phyloP scores from a whole-genome alignment of 139 green algal species.

The Parachlorella kessleri region DNA sequence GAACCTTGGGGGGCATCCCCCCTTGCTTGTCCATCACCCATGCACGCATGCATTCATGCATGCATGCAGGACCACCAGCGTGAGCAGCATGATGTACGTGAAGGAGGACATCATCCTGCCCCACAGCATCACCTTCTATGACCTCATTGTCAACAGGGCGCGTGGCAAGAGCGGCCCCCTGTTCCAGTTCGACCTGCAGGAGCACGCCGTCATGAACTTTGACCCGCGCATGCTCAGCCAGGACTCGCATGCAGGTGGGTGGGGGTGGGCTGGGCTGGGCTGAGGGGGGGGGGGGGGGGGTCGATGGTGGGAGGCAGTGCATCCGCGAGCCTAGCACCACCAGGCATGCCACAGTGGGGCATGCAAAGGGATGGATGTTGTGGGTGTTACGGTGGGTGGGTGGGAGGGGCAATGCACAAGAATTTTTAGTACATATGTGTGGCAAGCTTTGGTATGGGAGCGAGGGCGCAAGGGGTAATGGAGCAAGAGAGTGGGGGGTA shows the following conservation, averaged over 20 bases:
- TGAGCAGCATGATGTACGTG: constrained; percentile 95
- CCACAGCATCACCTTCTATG: constrained; percentile 93
- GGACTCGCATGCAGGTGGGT: constrained; percentile 75
- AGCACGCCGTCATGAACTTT: constrained; percentile 83
- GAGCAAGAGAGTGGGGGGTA: too few species aligned
- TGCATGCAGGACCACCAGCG: constrained; percentile 32
- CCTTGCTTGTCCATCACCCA: neutral
- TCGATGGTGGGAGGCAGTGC: too few species aligned
- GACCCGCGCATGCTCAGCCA: constrained; percentile 87
- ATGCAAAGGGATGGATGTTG: too few species aligned
- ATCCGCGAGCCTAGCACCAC: too few species aligned
- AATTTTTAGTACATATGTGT: too few species aligned
- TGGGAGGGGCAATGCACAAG: too few species aligned
- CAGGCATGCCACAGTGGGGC: too few species aligned
- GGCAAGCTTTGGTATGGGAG: too few species aligned
- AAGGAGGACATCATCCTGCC: constrained; percentile 97
- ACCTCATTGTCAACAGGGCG: constrained; percentile 94
- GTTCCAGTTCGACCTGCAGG: constrained; percentile 94
- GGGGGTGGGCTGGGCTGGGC: constrained; percentile 49
- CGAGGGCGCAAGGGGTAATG: too few species aligned
- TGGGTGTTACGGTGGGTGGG: too few species aligned
- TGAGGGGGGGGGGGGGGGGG: neutral
- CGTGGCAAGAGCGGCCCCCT: constrained; percentile 92
- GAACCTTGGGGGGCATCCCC: too few species aligned
- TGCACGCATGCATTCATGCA: too few species aligned